Base-by-base conservation (phyloP, 2,329 filamentous ascomycete species). In the Stachybotrys elegans region DNA sequence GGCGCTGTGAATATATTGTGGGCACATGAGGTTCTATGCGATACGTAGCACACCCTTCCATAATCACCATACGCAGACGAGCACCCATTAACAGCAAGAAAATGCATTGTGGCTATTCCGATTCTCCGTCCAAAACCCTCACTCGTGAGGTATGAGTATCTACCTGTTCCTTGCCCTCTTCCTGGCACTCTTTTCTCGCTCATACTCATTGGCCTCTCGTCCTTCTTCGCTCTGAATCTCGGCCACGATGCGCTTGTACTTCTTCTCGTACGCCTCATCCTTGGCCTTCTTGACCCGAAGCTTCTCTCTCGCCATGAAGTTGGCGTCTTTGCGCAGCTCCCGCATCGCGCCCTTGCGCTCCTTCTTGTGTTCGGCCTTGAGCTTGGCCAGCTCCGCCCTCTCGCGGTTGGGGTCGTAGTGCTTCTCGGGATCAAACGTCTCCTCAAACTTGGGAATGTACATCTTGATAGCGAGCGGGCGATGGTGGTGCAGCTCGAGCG, bases 181-280 rank as follows among this genome's bases (percentile, higher is more conserved):
- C 65, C 90, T 78, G 62, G 75, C 75, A 62, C 79, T 76, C 75
- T 83, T 93, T 75, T 94, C 89, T 57, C 85, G 78, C 69, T 94
- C 91, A 76, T 97, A 97, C 40, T 78, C 79, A 68, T 97, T 97
- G 35, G 81, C 77, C 66, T 93, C 91, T 46, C 77, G 73, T 2
- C 92, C 92, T 66, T 96, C 93, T 70, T 95, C 86, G 54, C 86
- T 88, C 70, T 98, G 92, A 57, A 98, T 96, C 76, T 96, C 91
- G 9, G 91, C 88, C 55, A 97, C 82, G 48, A 98, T 74, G 52
- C 86, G 81, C 75, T 86, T 88, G 73, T 92, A 95, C 78, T 97
- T 97, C 75, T 87, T 88, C 75, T 97, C 92, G 74, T 98, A 97
- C 52, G 88, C 90, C 46, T 80, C 81, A 72, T 97, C 93, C 71